Evolutionary conservation across 1,139 yeast species (phyloP).

Genomic region (Magnusiomyces paraingens): DNA sequence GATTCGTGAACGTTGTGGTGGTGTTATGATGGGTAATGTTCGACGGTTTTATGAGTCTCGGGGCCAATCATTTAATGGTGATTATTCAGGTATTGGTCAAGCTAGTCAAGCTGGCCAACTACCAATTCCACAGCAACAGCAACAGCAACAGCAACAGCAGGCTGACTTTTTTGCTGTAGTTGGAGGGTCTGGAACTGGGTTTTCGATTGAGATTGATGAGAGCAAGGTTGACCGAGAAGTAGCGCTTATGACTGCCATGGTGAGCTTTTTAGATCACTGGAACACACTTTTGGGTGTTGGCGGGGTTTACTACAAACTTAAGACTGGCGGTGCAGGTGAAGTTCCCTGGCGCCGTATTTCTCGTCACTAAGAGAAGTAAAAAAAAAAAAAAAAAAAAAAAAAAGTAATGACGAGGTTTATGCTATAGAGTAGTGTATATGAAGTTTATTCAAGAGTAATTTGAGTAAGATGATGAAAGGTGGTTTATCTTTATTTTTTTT

Average conservation of each 20-base stretch:
- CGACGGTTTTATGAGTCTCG: too few relatives aligned
- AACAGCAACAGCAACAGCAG: too few relatives aligned
- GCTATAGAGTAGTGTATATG: too few relatives aligned
- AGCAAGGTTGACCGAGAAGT: slow-evolving; percentile 47
- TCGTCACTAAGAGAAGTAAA: neutral
- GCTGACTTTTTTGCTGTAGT: too few relatives aligned
- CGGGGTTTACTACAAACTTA: slow-evolving; percentile 53
- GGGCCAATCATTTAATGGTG: neutral
- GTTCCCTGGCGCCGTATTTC: slow-evolving; percentile 56
- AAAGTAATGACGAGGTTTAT: too few relatives aligned
- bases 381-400: too few relatives aligned
- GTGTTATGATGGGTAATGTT: neutral
- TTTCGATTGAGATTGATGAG: slow-evolving; percentile 49
- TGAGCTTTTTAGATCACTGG: slow-evolving; percentile 62
- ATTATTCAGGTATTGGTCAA: slow-evolving; percentile 38
- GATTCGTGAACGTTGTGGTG: slow-evolving; percentile 51
- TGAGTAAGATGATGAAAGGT: too few relatives aligned
- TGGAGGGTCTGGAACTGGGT: slow-evolving; percentile 33
- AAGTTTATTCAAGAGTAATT: too few relatives aligned
- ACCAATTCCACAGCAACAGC: too few relatives aligned
- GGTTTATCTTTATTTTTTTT: too few relatives aligned
- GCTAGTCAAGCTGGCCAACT: slow-evolving; percentile 34
- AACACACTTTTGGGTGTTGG: slow-evolving; percentile 54
- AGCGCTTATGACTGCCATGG: slow-evolving; percentile 53
- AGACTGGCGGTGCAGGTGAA: slow-evolving; percentile 42